Conservation (phyloP, 2,329 filamentous ascomycete species). For the Beauveria australis region DNA sequence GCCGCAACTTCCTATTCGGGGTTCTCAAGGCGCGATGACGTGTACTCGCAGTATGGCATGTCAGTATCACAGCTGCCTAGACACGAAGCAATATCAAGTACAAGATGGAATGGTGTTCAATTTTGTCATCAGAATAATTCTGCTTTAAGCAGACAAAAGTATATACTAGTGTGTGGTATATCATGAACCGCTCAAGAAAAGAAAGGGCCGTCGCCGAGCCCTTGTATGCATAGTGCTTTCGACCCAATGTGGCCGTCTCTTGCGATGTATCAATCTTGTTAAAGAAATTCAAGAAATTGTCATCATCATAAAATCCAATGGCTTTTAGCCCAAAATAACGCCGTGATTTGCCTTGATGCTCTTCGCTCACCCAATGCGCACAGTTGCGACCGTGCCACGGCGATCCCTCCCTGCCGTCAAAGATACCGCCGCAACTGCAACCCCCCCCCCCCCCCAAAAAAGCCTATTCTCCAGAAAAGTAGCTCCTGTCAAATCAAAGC, state of each 20-base stretch:
- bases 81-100: not conserved
- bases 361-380: not conserved
- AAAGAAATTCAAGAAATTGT: not conserved
- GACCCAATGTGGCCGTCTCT: not conserved
- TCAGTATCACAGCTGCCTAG: not conserved
- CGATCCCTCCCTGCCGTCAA: not conserved
- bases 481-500: conserved; percentile 15
- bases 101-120: not conserved
- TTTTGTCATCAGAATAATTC: not conserved
- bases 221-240: not conserved
- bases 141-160: not conserved
- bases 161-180: not conserved
- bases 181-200: not conserved
- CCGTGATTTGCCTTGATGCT: conserved; percentile 2
- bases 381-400: not conserved
- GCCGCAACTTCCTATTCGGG: too few relatives aligned
- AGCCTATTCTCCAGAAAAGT: not conserved
- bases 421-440: not conserved
- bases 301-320: conserved; percentile 1
- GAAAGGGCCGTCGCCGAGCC: not conserved
- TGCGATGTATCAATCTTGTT: conserved; percentile 1
- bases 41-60: too few relatives aligned
- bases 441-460: not conserved
- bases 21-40: too few relatives aligned
- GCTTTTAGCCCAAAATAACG: not conserved